phyloP scores from a whole-genome alignment of 495 filamentous ascomycete genomes.

The Terfezia boudieri region DNA sequence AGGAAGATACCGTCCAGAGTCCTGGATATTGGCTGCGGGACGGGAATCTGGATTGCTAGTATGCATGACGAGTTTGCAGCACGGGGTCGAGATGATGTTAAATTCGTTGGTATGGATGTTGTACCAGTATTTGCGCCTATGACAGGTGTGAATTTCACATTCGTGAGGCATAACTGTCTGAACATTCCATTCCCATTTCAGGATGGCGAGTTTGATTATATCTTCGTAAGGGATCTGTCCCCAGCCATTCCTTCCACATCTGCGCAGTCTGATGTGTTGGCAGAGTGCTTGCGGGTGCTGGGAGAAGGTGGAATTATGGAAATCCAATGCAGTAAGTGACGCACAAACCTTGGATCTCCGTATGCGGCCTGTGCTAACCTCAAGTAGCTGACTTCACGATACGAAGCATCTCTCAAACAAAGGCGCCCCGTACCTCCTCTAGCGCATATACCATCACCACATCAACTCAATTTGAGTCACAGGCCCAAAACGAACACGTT shows the following conservation, averaged over 20 bases:
- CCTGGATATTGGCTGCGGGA: conserved; percentile 73
- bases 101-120: conserved; percentile 71
- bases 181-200: conserved; percentile 56
- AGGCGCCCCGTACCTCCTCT: conserved; percentile 30
- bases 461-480: conserved; percentile 52
- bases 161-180: conserved; percentile 69
- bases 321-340: conserved; percentile 25
- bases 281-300: conserved; percentile 56
- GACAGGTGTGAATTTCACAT: conserved; percentile 55
- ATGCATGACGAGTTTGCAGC: conserved; percentile 15
- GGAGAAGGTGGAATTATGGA: conserved; percentile 62
- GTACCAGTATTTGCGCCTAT: conserved; percentile 52
- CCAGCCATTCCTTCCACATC: conserved; percentile 39
- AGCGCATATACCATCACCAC: conserved; percentile 67
- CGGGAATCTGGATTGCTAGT: conserved; percentile 61
- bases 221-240: conserved; percentile 73
- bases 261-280: conserved; percentile 40
- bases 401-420: conserved; percentile 10
- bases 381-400: conserved; percentile 35
- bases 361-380: conserved; percentile 53
- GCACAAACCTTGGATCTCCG: conserved; percentile 16
- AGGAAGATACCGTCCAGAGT: conserved; percentile 44
- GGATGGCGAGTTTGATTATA: conserved; percentile 66
- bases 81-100: conserved; percentile 24
- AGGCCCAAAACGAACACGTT: conserved; percentile 58